Evolutionary conservation across 2,329 filamentous ascomycete genomes (phyloP).

Genomic region (Penicillium sp.): DNA sequence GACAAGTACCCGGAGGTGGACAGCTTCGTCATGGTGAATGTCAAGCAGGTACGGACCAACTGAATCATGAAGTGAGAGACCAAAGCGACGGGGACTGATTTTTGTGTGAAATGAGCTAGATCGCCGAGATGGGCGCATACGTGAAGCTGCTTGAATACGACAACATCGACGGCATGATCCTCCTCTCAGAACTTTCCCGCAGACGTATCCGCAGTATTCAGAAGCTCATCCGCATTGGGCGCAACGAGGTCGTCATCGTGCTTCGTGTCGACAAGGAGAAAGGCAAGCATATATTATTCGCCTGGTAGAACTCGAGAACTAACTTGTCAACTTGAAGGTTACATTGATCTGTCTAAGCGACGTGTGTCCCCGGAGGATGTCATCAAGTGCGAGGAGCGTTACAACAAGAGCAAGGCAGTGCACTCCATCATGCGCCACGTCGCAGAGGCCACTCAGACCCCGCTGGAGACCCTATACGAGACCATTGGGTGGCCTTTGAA

Average conservation of each 20-base stretch:
- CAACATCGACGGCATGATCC: constrained; percentile 99
- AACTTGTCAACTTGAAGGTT: constrained; percentile 54
- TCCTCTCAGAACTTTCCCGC: constrained; percentile 94
- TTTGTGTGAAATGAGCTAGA: constrained; percentile 52
- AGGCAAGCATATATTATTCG: constrained; percentile 52
- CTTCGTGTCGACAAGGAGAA: constrained; percentile 99
- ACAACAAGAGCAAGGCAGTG: constrained; percentile 99
- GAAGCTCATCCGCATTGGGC: constrained; percentile 95
- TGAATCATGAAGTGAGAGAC: neutral
- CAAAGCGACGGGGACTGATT: constrained; percentile 13
- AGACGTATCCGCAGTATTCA: constrained; percentile 98
- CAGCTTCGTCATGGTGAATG: constrained; percentile 99
- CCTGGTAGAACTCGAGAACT: constrained; percentile 11
- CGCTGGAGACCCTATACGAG: constrained; percentile 94
- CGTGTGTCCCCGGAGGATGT: constrained; percentile 97
- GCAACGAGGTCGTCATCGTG: constrained; percentile 98
- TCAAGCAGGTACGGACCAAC: constrained; percentile 71
- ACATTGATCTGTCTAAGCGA: constrained; percentile 98
- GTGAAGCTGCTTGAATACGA: constrained; percentile 99
- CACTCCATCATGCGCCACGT: constrained; percentile 99
- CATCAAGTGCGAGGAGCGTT: constrained; percentile 96
- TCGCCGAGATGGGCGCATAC: constrained; percentile 99
- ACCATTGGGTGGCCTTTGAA: constrained; percentile 95
- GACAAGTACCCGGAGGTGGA: constrained; percentile 98
- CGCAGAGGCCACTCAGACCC: constrained; percentile 89